Evolutionary conservation across 2,329 filamentous ascomycete genomes (phyloP).

Genomic region (Colletotrichum siamense): DNA sequence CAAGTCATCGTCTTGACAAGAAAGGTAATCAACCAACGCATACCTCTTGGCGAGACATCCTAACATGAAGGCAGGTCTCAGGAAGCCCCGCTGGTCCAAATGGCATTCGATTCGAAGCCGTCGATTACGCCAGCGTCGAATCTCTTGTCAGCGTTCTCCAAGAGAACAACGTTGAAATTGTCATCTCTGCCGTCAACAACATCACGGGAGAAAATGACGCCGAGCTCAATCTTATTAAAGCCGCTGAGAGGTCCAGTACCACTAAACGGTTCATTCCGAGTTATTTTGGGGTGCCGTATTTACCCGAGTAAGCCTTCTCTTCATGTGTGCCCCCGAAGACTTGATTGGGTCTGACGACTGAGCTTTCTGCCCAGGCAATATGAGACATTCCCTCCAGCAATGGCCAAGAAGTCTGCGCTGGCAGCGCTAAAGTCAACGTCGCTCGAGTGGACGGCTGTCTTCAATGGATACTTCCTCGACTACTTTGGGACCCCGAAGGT

Average conservation of each 20-base stretch:
- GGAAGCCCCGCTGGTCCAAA: constrained; percentile 20
- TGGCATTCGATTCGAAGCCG: constrained; percentile 25
- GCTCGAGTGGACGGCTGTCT: constrained; percentile 41
- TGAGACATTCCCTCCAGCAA: neutral
- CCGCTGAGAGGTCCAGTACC: constrained; percentile 39
- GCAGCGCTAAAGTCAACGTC: constrained; percentile 32
- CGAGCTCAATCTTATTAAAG: constrained; percentile 46
- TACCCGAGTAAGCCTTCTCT: constrained; percentile 29
- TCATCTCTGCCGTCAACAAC: constrained; percentile 46
- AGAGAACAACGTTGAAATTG: constrained; percentile 43
- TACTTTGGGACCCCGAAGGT: constrained; percentile 45
- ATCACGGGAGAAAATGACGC: constrained; percentile 25
- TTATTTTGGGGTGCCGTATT: constrained; percentile 41
- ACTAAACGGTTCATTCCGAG: constrained; percentile 50
- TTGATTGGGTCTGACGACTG: neutral
- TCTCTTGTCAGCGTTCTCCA: constrained; percentile 28
- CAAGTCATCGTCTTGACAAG: constrained; percentile 40
- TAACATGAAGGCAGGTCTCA: constrained; percentile 4
- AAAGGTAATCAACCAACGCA: too few relatives aligned
- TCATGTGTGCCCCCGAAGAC: neutral
- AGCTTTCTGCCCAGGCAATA: neutral
- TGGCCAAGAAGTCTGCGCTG: neutral
- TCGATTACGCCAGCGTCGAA: constrained; percentile 30
- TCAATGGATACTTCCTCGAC: constrained; percentile 49
- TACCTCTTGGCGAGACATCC: too few relatives aligned